Percentiles rank a stretch among this genome's conserved stretches.
Conservation (phyloP, 306 rosid genomes). For the Glycyrrhiza uralensis region DNA sequence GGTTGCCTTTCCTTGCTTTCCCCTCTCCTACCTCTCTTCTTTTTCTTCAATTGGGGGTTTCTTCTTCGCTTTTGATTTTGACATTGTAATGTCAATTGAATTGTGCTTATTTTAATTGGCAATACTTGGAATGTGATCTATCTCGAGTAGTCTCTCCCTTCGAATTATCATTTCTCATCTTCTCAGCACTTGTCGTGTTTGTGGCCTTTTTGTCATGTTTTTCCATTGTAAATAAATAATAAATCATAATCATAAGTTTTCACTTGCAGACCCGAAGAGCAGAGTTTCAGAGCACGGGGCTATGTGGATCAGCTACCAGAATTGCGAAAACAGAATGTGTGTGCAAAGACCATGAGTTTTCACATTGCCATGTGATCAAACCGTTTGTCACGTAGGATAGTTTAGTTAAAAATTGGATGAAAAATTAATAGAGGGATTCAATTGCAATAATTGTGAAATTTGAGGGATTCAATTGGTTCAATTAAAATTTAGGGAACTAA, state of each 20-base stretch:
- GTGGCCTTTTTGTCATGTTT: background rate
- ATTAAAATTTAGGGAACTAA: no score
- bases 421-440: no score
- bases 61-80: background rate
- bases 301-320: constrained; percentile 58
- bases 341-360: no score
- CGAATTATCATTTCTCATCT: background rate
- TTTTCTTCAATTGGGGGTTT: background rate
- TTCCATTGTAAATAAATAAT: background rate
- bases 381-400: no score
- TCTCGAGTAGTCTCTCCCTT: background rate
- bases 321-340: constrained; percentile 76
- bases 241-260: no score
- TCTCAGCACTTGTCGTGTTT: background rate
- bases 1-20: background rate
- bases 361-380: no score
- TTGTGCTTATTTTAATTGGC: background rate
- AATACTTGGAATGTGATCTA: background rate
- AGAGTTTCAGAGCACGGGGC: constrained; percentile 74
- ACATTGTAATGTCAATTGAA: background rate
- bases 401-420: no score
- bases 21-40: background rate
- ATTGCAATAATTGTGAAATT: no score
- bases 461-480: no score
- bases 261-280: constrained; percentile 69